Evolutionary conservation across 2,329 filamentous ascomycete genomes (phyloP), one percentile per base, ranked within the genome.

Genomic region (Penicillium hordei): DNA sequence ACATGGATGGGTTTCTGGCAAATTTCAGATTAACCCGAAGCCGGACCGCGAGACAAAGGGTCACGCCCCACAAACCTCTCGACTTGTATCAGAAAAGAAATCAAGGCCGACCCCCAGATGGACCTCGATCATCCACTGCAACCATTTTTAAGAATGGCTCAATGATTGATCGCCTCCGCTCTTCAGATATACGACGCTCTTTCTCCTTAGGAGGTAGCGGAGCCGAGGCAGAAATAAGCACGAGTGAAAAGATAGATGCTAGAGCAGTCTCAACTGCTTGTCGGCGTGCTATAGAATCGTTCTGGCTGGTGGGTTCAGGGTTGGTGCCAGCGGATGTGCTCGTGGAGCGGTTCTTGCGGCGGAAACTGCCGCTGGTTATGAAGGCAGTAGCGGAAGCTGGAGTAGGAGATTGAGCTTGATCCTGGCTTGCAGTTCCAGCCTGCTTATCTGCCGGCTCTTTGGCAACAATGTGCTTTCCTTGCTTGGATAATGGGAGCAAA

Each of bases 121-220:
- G 68, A 2, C 71, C 72, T 19, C 63, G 58, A 58, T 68, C 68
- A 64, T 75, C 72, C 8, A 73, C 72, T 2, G 67, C 70, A 49
- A 71, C 68, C 49, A 72, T 72, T 46, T 75, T 78, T 58, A 91
- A 69, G 63, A 95, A 95, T 29, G 91, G 76, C 70, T 92, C 89
- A 31, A 95, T 70, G 13, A 93, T 75, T 10, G 81, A 81, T 55
- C 81, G 80, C 77, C 86, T 89, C 70, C 84, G 83, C 57, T 89
- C 89, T 61, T 87, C 86, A 15, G 81, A 73, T 0, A 77, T 75
- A 59, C 81, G 86, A 63, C 77, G 83, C 59, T 89, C 88, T 73
- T 84, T 85, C 6, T 84, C 83, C 59, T 75, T 81, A 21, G 70
- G 60, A 1, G 71, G 75, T 4, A 71, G 65, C 1, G 76, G 70